These are phyloP conservation scores for Mucor mucedo DNA, from an alignment of 371 early-diverging fungal species.

Conservation along the genomic window DNA sequence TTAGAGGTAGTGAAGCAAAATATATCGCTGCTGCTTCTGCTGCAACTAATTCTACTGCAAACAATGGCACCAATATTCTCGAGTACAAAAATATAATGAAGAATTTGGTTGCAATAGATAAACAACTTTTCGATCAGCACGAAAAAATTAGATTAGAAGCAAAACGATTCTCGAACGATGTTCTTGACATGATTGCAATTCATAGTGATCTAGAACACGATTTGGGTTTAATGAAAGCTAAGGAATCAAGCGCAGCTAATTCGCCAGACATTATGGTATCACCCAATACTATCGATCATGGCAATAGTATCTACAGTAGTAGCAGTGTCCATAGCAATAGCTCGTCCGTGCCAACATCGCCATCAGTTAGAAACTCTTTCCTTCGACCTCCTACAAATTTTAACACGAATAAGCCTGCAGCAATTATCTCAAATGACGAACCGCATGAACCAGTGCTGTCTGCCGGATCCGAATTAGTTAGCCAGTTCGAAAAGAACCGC, in stretches of 20 bases:
- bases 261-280: not conserved
- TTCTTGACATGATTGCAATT: conserved; percentile 15
- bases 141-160: conserved; percentile 24
- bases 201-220: conserved; percentile 13
- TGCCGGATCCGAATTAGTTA: conserved; percentile 5
- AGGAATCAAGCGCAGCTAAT: conserved; percentile 2
- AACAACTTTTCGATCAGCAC: conserved; percentile 33
- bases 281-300: not conserved
- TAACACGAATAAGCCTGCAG: not conserved
- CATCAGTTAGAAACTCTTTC: conserved; percentile 11
- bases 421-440: not conserved
- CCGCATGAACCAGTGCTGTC: not conserved
- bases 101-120: conserved; percentile 23
- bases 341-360: conserved; percentile 12
- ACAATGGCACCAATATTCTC: conserved; percentile 3
- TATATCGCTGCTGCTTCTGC: not conserved
- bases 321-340: not conserved
- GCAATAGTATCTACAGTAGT: not conserved
- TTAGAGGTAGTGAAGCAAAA: conserved; percentile 20
- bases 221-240: conserved; percentile 14
- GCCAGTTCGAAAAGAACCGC: conserved; percentile 25
- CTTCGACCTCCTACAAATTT: conserved; percentile 25
- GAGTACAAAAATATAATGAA: conserved; percentile 28
- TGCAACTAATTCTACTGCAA: not conserved
- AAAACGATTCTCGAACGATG: conserved; percentile 28